These are phyloP conservation scores for Agrostemma githago DNA, from an alignment of 148 eudicot genomes.

Conservation along the genomic window DNA sequence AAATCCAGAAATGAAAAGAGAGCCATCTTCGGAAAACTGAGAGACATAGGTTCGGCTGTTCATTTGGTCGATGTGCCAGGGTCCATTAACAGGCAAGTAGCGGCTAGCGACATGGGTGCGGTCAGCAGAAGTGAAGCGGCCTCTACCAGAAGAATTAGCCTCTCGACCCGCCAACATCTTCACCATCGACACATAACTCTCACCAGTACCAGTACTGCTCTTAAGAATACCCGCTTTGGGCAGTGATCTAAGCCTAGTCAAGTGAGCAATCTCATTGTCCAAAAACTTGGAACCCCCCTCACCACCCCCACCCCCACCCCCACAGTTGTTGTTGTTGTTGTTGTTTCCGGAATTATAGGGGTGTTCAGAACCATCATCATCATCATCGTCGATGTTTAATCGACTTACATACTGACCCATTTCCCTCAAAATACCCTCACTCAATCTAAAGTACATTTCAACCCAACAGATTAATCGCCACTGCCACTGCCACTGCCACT, in stretches of 20 bases:
- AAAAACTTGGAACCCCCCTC: conserved; percentile 11
- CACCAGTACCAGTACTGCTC: conserved; percentile 28
- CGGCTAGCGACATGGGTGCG: conserved; percentile 56
- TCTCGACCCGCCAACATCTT: conserved; percentile 82
- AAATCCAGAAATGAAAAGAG: conserved; percentile 77
- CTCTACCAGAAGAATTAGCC: conserved; percentile 64
- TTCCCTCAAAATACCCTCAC: conserved; percentile 16
- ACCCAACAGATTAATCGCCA: background rate
- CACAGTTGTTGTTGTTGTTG: too few relatives aligned
- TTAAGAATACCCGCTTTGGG: conserved; percentile 47
- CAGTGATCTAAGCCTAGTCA: conserved; percentile 66
- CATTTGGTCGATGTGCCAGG: conserved; percentile 59
- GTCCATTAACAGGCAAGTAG: conserved; percentile 72
- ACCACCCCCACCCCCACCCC: background rate
- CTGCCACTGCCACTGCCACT: background rate
- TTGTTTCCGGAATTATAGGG: background rate
- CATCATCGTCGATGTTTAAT: conserved; percentile 20
- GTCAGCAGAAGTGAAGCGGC: conserved; percentile 63
- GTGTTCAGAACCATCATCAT: conserved; percentile 1
- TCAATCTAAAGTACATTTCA: conserved; percentile 23
- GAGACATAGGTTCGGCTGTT: conserved; percentile 72
- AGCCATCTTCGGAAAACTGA: conserved; percentile 78
- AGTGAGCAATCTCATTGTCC: conserved; percentile 72
- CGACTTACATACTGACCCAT: conserved; percentile 30
- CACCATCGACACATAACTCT: conserved; percentile 41